Evolutionary conservation across 768 basidiomycete species (phyloP), one percentile per base, ranked within the genome.

Genomic region (Pleurotus sapidus): DNA sequence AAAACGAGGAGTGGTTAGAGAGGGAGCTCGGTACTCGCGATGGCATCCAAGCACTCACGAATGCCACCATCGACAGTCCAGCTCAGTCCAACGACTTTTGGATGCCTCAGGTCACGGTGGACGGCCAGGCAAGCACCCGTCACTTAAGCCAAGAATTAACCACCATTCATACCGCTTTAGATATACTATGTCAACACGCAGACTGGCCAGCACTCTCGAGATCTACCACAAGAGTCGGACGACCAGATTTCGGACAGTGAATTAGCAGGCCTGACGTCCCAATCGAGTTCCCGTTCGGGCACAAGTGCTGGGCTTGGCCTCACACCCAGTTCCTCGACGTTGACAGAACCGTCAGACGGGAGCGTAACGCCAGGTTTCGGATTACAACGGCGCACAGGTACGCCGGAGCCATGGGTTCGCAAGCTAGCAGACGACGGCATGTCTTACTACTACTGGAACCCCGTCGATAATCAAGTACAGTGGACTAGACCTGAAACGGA

Each of bases 131-230:
- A 66, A 67, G 85, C 71, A 38, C 56, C 56, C 58, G 43, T 17
- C 18, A 56, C 53, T 59, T 58, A 18, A 12, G 14, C 17, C 34
- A 40, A 50, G 23, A 34, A 11, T 34, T 34, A 11, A 27, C 25
- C 30, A 43, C 43, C 38, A 46, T 50, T 42, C 20, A 48, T 50
- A 8, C 30, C n/a, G 39, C 55, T 25, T 17, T 55, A 97, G 95
- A 94, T 99, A 68, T 95, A 87, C 77, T 99, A 98, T 73, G 82
- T 93, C 61, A 99, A 98, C 66, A 93, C 92, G 1, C 83, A 89
- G 62, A 93, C 91, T 4, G 91, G 91, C 30, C 82, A 92, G 68
- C 84, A 84, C 42, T 87, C 93, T 24, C 82, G 87, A 63, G 92
- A 97, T 63, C 73, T 96, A n/a, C 95, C 95, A 20, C 75, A 77